phyloP scores from a whole-genome alignment of 208 protist genomes.

The Leishmania tropica region DNA sequence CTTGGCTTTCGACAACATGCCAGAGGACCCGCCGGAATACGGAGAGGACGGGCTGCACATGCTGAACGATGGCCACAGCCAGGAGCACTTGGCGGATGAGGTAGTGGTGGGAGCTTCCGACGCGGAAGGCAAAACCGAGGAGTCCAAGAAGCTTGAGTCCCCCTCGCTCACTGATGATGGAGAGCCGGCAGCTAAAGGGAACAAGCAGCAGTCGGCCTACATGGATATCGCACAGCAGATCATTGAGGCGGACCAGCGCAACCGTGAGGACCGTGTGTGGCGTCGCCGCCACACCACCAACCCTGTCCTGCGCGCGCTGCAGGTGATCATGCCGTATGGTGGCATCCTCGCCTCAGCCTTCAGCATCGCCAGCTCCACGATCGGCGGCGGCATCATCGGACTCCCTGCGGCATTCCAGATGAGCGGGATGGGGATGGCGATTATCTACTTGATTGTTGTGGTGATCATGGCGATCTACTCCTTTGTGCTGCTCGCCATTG shows the following conservation, averaged over 20 bases:
- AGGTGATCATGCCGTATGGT: slow-evolving; percentile 56
- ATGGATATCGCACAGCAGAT: slow-evolving; percentile 24
- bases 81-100: slow-evolving; percentile 13
- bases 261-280: slow-evolving; percentile 38
- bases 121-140: not conserved
- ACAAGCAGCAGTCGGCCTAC: not conserved
- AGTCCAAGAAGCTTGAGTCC: not conserved
- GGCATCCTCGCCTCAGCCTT: slow-evolving; percentile 47
- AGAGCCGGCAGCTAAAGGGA: not conserved
- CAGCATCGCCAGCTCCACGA: slow-evolving; percentile 66
- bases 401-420: slow-evolving; percentile 60
- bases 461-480: slow-evolving; percentile 56
- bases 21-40: slow-evolving; percentile 45
- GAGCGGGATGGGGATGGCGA: slow-evolving; percentile 51
- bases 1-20: slow-evolving; percentile 15
- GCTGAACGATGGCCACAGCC: slow-evolving; percentile 26
- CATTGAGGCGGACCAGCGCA: slow-evolving; percentile 26
- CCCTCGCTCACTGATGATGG: slow-evolving; percentile 1
- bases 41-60: slow-evolving; percentile 38
- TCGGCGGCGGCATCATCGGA: slow-evolving; percentile 68
- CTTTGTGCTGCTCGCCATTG: slow-evolving; percentile 56
- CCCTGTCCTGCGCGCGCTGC: slow-evolving; percentile 29
- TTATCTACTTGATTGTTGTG: slow-evolving; percentile 36
- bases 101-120: not conserved
- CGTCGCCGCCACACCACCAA: slow-evolving; percentile 51